Evolutionary conservation across 164 flowering plant species (phyloP).

Genomic region (Vitis riparia): DNA sequence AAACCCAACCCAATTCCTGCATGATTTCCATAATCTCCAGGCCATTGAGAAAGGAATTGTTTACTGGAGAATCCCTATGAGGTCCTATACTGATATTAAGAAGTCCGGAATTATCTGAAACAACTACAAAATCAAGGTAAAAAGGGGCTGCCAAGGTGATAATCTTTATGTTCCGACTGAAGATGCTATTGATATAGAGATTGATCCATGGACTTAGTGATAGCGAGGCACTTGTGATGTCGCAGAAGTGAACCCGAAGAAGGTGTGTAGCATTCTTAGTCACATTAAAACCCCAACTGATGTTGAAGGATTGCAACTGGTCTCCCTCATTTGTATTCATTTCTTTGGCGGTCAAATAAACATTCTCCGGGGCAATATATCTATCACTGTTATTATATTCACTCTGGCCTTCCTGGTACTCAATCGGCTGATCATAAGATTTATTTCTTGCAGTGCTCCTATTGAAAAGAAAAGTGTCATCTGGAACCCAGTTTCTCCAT

Average conservation of each 20-base stretch:
- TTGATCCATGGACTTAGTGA: background rate
- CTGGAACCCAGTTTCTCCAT: conserved; percentile 15
- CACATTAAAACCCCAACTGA: conserved; percentile 3
- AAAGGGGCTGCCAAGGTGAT: background rate
- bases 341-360: background rate
- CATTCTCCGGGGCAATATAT: conserved; percentile 6
- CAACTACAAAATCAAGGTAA: conserved; percentile 12
- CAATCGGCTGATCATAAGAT: too few species aligned
- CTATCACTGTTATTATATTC: too few species aligned
- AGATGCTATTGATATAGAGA: background rate
- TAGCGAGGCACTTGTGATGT: background rate
- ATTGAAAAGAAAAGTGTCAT: background rate
- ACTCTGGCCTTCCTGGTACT: too few species aligned
- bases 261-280: background rate
- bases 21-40: conserved; percentile 11
- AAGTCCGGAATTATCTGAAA: conserved; percentile 4
- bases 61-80: background rate
- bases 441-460: too few species aligned
- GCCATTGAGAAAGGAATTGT: conserved; percentile 14
- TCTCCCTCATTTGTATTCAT: background rate
- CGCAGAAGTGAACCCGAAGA: conserved; percentile 16
- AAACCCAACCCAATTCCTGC: background rate
- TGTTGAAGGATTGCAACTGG: too few species aligned
- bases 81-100: conserved; percentile 5
- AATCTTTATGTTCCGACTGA: background rate